Conservation (phyloP, 1,284 basidiomycete genomes). For the Heterobasidion irregulare region DNA sequence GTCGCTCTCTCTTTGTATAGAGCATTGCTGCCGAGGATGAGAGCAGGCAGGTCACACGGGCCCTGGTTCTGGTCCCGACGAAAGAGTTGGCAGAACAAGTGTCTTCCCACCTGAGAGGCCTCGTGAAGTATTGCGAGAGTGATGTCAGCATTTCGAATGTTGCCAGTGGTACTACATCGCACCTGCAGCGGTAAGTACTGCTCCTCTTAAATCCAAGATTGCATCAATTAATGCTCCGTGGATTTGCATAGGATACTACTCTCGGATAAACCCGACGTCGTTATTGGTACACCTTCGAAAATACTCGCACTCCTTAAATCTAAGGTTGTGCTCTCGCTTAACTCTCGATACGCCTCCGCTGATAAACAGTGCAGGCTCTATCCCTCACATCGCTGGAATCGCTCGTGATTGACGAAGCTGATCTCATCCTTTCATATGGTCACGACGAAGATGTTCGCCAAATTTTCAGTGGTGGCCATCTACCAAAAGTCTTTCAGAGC, state of each 20-base stretch:
- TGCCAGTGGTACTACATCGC: slow-evolving; percentile 65
- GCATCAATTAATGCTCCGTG: not conserved
- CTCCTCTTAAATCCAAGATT: not conserved
- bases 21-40: slow-evolving; percentile 30
- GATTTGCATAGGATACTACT: slow-evolving; percentile 53
- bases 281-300: slow-evolving; percentile 88
- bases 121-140: slow-evolving; percentile 73
- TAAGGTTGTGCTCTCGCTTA: slow-evolving; percentile 37
- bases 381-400: slow-evolving; percentile 64
- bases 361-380: slow-evolving; percentile 36
- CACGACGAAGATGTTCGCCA: slow-evolving; percentile 88
- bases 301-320: slow-evolving; percentile 75
- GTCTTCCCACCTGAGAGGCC: slow-evolving; percentile 54
- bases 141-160: slow-evolving; percentile 74
- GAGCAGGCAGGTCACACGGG: slow-evolving; percentile 58
- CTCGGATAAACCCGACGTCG: slow-evolving; percentile 88
- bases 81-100: slow-evolving; percentile 93
- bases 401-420: slow-evolving; percentile 96
- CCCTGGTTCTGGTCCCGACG: slow-evolving; percentile 89
- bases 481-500: slow-evolving; percentile 89
- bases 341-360: not conserved
- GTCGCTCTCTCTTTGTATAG: slow-evolving; percentile 12
- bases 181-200: slow-evolving; percentile 66
- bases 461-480: slow-evolving; percentile 69
- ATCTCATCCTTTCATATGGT: slow-evolving; percentile 95